phyloP scores from a whole-genome alignment of 2,329 filamentous ascomycete species.

The Beauveria sp. region DNA sequence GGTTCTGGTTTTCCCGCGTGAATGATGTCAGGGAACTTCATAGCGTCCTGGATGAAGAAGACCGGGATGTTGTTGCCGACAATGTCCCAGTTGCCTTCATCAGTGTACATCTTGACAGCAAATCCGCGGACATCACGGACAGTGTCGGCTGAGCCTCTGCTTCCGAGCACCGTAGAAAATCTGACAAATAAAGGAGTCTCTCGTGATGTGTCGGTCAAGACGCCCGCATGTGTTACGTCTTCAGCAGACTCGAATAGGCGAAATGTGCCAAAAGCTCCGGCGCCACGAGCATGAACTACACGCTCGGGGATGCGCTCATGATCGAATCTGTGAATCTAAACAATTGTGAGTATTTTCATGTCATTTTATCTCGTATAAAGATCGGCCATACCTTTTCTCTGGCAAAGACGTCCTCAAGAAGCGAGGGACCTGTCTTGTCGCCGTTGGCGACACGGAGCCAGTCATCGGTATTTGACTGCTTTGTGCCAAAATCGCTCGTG shows the following conservation, averaged over 20 bases:
- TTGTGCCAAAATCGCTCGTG: conserved; percentile 72
- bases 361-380: not conserved
- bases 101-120: conserved; percentile 58
- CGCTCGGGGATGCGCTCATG: conserved; percentile 53
- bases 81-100: conserved; percentile 71
- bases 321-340: conserved; percentile 65
- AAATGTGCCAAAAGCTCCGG: conserved; percentile 65
- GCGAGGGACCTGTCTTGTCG: conserved; percentile 55
- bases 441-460: conserved; percentile 62
- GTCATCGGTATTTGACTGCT: conserved; percentile 65
- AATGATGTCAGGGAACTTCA: conserved; percentile 65
- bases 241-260: conserved; percentile 56
- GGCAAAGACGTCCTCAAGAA: conserved; percentile 65
- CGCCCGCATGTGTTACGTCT: conserved; percentile 59
- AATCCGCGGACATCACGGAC: conserved; percentile 80
- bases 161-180: conserved; percentile 73
- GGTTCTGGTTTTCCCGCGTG: conserved; percentile 62
- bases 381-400: conserved; percentile 57
- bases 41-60: conserved; percentile 69
- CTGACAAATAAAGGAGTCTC: conserved; percentile 62
- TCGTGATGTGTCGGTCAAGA: conserved; percentile 48
- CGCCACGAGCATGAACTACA: conserved; percentile 63
- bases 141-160: conserved; percentile 68
- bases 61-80: conserved; percentile 69
- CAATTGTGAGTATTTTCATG: not conserved